phyloP scores from a whole-genome alignment of 2,329 filamentous ascomycete species.

The Penicillium nordicum region DNA sequence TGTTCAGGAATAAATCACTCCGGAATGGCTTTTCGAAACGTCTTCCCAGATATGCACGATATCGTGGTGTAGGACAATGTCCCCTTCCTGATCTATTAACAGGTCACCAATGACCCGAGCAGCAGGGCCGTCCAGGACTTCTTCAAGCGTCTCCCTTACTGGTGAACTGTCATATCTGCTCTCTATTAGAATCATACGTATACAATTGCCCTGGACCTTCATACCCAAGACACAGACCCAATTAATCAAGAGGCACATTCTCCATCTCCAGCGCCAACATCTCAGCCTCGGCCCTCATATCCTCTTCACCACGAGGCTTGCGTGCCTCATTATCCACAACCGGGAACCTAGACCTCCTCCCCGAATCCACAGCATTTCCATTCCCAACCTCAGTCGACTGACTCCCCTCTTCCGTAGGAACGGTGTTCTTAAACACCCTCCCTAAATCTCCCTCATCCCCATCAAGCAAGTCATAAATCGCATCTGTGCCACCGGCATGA shows the following conservation, averaged over 20 bases:
- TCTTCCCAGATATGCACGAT: not conserved
- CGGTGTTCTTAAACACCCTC: constrained; percentile 60
- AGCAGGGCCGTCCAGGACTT: not conserved
- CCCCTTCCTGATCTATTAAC: not conserved
- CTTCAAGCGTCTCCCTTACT: not conserved
- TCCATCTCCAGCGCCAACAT: constrained; percentile 50
- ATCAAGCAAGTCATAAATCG: constrained; percentile 79
- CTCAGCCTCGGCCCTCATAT: constrained; percentile 77
- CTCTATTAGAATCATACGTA: not conserved
- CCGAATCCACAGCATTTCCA: constrained; percentile 39
- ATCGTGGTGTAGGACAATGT: not conserved
- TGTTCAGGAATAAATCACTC: not conserved
- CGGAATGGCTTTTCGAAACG: not conserved
- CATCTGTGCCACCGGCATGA: constrained; percentile 60
- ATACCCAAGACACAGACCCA: not conserved
- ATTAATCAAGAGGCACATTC: constrained; percentile 33
- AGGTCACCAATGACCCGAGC: not conserved
- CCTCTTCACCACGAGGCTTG: constrained; percentile 63
- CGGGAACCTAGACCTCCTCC: constrained; percentile 59
- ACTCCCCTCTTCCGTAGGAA: constrained; percentile 13
- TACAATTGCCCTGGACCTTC: not conserved
- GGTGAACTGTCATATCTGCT: not conserved
- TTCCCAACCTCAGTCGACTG: constrained; percentile 18
- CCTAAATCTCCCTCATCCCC: constrained; percentile 81
- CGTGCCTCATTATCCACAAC: constrained; percentile 69